These are phyloP conservation scores for Phytophthora quininea DNA, from an alignment of 352 stramenopile genomes.

Conservation along the genomic window DNA sequence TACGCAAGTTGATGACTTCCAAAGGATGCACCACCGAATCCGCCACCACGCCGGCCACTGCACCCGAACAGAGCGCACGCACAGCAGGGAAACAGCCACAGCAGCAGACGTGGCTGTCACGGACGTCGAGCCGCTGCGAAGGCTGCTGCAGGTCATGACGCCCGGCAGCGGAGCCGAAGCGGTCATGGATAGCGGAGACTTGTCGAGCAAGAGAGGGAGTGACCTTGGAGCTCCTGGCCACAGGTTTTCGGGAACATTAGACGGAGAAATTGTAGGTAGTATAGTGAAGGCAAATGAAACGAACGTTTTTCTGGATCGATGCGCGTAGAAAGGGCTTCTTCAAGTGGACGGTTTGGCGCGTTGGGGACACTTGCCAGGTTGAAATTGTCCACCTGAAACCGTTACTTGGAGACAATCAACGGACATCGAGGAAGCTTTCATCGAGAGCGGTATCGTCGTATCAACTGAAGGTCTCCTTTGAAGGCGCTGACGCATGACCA, in stretches of 20 bases:
- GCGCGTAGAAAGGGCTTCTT: background rate
- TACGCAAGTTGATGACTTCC: conserved; percentile 84
- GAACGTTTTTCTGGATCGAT: background rate
- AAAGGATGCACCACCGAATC: conserved; percentile 81
- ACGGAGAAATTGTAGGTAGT: background rate
- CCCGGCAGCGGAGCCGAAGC: conserved; percentile 16
- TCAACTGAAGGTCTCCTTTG: too few species aligned
- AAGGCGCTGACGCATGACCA: too few species aligned
- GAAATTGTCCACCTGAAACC: too few species aligned
- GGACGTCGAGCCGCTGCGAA: conserved; percentile 18
- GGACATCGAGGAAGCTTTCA: too few species aligned
- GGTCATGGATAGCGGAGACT: conserved; percentile 8
- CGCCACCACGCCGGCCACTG: conserved; percentile 71
- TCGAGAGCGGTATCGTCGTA: too few species aligned
- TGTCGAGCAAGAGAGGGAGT: background rate
- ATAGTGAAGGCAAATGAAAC: background rate
- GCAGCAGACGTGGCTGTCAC: conserved; percentile 40
- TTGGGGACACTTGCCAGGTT: too few species aligned
- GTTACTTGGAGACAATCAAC: too few species aligned
- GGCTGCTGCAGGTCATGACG: conserved; percentile 36
- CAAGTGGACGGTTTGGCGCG: background rate
- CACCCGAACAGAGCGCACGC: conserved; percentile 70
- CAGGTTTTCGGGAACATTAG: background rate
- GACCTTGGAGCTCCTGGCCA: background rate
- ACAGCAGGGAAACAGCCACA: conserved; percentile 46